Percentiles rank a stretch among this genome's conserved stretches.
Evolutionary conservation across 495 filamentous ascomycete genomes (phyloP).

Genomic region (Evansstolkia leycettana): DNA sequence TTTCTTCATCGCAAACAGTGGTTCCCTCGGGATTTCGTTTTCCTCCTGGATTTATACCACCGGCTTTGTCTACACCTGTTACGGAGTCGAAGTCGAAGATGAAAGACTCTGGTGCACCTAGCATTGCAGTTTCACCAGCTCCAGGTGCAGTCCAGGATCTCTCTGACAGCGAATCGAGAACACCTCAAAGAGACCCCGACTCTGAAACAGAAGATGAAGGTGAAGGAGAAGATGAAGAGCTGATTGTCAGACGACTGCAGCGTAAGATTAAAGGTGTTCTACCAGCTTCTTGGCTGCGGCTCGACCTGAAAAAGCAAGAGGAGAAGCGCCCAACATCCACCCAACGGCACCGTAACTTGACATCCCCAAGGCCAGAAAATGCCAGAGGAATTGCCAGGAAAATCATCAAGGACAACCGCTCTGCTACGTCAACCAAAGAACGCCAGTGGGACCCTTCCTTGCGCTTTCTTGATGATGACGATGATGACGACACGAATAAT

Average conservation of each 20-base stretch:
- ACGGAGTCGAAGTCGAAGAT: slow-evolving; percentile 13
- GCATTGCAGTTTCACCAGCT: slow-evolving; percentile 2
- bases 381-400: slow-evolving; percentile 34
- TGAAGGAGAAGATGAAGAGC: slow-evolving; percentile 12
- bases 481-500: slow-evolving; percentile 23
- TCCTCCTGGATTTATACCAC: slow-evolving; percentile 26
- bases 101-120: slow-evolving; percentile 2
- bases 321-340: slow-evolving; percentile 19
- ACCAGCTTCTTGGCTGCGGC: slow-evolving; percentile 78
- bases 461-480: slow-evolving; percentile 34
- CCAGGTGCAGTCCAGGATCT: slow-evolving; percentile 10
- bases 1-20: slow-evolving; percentile 12
- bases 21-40: slow-evolving; percentile 23
- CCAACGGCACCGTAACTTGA: slow-evolving; percentile 11
- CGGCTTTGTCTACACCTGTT: slow-evolving; percentile 16
- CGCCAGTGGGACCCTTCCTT: slow-evolving; percentile 12
- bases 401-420: slow-evolving; percentile 12
- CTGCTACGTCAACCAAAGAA: slow-evolving; percentile 5
- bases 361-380: slow-evolving; percentile 13
- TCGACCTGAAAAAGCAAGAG: slow-evolving; percentile 42
- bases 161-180: slow-evolving; percentile 10
- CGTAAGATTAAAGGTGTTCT: slow-evolving; percentile 70
- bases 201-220: slow-evolving; percentile 6
- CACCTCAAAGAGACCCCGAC: slow-evolving; percentile 7
- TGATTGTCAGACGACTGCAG: slow-evolving; percentile 25